A percentile compares a stretch with the other conserved stretches of the same genome.
Conservation (phyloP, 805 yeast species). For the Candida golubevii region DNA sequence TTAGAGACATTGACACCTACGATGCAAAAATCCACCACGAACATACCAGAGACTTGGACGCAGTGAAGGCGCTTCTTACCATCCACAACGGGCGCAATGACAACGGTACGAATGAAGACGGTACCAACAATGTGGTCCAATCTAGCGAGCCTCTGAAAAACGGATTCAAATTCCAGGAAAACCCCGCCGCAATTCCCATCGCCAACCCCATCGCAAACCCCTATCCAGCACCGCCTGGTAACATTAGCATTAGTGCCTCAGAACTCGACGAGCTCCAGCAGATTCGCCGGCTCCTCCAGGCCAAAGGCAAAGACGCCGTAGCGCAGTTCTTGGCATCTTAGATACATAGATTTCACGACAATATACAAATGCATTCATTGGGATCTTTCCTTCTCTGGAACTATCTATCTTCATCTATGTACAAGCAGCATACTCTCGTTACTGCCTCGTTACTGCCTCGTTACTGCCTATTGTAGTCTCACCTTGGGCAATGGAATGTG, state of each 20-base stretch:
- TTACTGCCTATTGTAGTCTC: no score
- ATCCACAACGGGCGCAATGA: not conserved
- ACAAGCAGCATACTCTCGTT: not conserved
- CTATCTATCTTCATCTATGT: not conserved
- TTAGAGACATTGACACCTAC: slow-evolving; percentile 23
- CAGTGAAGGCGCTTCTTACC: slow-evolving; percentile 5
- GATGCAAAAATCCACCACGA: slow-evolving; percentile 14
- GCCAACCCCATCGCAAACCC: no score
- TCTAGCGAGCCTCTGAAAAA: no score
- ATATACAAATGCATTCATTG: slow-evolving; percentile 1
- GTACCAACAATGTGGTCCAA: not conserved
- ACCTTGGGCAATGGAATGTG: slow-evolving; percentile 9
- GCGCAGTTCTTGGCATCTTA: slow-evolving; percentile 46
- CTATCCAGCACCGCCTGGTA: no score
- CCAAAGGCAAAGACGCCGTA: slow-evolving; percentile 67
- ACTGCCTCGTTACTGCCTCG: no score
- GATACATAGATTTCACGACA: not conserved
- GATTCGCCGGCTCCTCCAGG: slow-evolving; percentile 56
- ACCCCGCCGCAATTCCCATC: not conserved
- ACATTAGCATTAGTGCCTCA: not conserved
- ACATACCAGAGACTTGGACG: slow-evolving; percentile 7
- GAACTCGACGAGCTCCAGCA: slow-evolving; percentile 51
- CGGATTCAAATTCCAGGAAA: no score
- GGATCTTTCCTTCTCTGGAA: not conserved
- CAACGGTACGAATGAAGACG: not conserved